phyloP scores from a whole-genome alignment of 495 filamentous ascomycete genomes.

The Annulohypoxylon bovei region DNA sequence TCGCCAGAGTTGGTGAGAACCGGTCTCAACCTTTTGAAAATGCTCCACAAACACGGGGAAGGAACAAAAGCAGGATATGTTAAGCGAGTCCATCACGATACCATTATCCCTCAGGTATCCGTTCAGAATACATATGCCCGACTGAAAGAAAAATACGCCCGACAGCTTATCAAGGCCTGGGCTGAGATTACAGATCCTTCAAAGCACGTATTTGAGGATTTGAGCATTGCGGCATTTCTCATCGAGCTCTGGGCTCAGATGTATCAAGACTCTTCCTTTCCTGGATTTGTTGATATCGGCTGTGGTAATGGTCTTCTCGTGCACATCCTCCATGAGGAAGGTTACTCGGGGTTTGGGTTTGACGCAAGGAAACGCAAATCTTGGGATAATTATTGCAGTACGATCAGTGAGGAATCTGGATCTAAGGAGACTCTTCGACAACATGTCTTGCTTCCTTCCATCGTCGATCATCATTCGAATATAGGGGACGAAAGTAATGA shows the following conservation, averaged over 20 bases:
- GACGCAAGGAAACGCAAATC: conserved; percentile 85
- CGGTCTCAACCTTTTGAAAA: conserved; percentile 72
- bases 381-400: conserved; percentile 74
- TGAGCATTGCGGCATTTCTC: conserved; percentile 91
- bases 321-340: conserved; percentile 81
- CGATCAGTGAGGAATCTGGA: conserved; percentile 47
- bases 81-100: conserved; percentile 81
- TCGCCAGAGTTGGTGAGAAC: conserved; percentile 72
- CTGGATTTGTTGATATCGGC: conserved; percentile 94
- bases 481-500: conserved; percentile 19
- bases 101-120: conserved; percentile 73
- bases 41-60: conserved; percentile 79
- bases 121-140: conserved; percentile 83
- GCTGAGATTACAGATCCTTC: conserved; percentile 84
- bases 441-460: conserved; percentile 75
- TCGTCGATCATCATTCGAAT: conserved; percentile 44
- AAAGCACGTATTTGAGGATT: conserved; percentile 95
- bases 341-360: conserved; percentile 88
- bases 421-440: conserved; percentile 66
- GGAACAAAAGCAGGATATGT: conserved; percentile 69
- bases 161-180: conserved; percentile 73
- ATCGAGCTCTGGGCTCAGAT: conserved; percentile 92
- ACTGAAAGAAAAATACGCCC: conserved; percentile 82
- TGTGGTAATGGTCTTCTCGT: conserved; percentile 97
- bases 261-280: conserved; percentile 73